phyloP scores from a whole-genome alignment of 495 filamentous ascomycete genomes.

The Aspergillus conjunctus region DNA sequence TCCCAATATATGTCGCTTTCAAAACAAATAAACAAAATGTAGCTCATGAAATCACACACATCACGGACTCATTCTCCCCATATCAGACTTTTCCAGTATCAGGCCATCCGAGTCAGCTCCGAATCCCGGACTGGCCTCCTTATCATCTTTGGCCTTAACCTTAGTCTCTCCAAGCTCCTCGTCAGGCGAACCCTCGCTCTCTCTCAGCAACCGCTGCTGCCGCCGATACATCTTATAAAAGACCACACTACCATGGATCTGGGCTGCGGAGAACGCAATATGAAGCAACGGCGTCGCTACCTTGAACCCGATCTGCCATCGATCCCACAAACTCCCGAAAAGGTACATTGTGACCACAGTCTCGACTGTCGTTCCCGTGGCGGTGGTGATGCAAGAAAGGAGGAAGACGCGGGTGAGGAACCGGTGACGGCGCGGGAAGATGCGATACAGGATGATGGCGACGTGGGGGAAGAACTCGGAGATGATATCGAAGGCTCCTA shows the following conservation, averaged over 20 bases:
- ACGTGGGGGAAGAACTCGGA: constrained; percentile 54
- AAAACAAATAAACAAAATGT: too few relatives aligned
- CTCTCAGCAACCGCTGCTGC: constrained; percentile 32
- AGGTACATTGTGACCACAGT: constrained; percentile 52
- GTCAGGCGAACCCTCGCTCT: constrained; percentile 1
- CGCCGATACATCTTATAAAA: constrained; percentile 46
- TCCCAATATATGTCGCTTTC: too few relatives aligned
- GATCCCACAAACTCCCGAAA: constrained; percentile 48
- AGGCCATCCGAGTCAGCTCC: too few relatives aligned
- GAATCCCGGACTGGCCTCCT: background rate
- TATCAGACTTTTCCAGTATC: too few relatives aligned
- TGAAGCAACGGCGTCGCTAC: constrained; percentile 52
- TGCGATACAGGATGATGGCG: constrained; percentile 51
- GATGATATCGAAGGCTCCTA: constrained; percentile 54
- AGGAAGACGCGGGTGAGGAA: constrained; percentile 48
- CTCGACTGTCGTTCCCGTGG: constrained; percentile 45
- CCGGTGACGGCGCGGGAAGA: constrained; percentile 40
- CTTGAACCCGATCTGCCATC: constrained; percentile 52
- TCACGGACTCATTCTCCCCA: too few relatives aligned
- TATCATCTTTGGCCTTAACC: background rate
- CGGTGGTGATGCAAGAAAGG: constrained; percentile 41
- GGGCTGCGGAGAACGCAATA: constrained; percentile 44
- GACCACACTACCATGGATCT: constrained; percentile 48
- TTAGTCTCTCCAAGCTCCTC: background rate
- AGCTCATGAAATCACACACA: too few relatives aligned